These are phyloP conservation scores for Polygonum aviculare DNA, from an alignment of 148 eudicot species.

Conservation along the genomic window DNA sequence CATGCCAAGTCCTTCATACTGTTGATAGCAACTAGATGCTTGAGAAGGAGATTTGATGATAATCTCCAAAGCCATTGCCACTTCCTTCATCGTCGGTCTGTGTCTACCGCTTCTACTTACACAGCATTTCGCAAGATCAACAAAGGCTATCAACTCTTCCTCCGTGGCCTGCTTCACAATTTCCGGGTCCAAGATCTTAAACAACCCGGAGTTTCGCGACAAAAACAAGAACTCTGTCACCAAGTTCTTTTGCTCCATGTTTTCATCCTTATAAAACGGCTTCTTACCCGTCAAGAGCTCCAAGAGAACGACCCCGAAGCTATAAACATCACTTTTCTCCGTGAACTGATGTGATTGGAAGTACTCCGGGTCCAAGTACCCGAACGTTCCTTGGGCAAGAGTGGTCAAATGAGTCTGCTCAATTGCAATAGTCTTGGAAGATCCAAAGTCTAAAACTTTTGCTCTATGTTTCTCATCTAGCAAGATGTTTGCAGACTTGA, in stretches of 20 bases:
- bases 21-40: not conserved
- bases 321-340: constrained; percentile 31
- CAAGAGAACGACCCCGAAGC: constrained; percentile 25
- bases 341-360: constrained; percentile 26
- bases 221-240: not conserved
- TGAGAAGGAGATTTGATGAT: not conserved
- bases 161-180: not conserved
- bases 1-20: not conserved
- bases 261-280: not conserved
- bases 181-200: not conserved
- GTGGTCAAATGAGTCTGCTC: not conserved
- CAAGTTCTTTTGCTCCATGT: constrained; percentile 2
- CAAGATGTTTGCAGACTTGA: not conserved
- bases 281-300: not conserved
- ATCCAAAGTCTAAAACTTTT: not conserved
- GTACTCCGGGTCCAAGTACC: constrained; percentile 12
- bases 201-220: not conserved
- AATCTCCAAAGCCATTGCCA: not conserved
- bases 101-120: not conserved
- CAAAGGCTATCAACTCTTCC: not conserved
- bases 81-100: not conserved
- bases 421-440: not conserved
- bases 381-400: not conserved
- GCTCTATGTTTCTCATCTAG: not conserved
- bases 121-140: not conserved